These are phyloP conservation scores for Aspergillus hancockii DNA, from an alignment of 495 filamentous ascomycete species.

Conservation along the genomic window DNA sequence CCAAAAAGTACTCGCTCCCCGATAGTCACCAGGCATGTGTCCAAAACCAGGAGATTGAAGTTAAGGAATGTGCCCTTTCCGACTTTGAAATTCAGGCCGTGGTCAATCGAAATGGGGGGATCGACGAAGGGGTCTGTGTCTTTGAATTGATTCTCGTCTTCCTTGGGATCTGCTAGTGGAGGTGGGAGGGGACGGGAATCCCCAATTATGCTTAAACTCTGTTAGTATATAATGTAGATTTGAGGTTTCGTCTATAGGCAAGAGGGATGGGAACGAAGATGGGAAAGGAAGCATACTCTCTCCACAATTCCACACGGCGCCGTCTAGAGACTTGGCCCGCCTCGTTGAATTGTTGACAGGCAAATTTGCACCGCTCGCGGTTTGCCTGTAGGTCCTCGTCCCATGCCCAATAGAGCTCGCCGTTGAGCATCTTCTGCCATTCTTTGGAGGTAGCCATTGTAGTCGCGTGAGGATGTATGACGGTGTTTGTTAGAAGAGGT, in stretches of 20 bases:
- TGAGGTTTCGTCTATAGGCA: too few relatives aligned
- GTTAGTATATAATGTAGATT: background rate
- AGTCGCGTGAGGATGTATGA: too few relatives aligned
- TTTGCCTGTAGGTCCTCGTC: conserved; percentile 54
- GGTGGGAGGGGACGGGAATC: conserved; percentile 64
- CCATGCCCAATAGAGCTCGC: conserved; percentile 51
- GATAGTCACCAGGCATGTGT: conserved; percentile 73
- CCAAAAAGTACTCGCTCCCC: conserved; percentile 77
- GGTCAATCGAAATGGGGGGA: conserved; percentile 69
- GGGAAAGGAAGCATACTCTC: conserved; percentile 56
- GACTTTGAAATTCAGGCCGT: conserved; percentile 69
- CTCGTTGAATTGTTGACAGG: conserved; percentile 61
- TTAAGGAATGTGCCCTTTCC: conserved; percentile 71
- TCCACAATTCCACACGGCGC: conserved; percentile 63
- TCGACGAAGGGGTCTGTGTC: conserved; percentile 65
- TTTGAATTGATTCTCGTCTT: conserved; percentile 58
- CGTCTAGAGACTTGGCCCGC: conserved; percentile 54
- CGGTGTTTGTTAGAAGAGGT: too few relatives aligned
- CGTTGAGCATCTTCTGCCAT: conserved; percentile 39
- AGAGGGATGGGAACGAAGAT: too few relatives aligned
- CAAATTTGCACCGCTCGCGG: conserved; percentile 57
- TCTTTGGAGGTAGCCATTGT: conserved; percentile 36
- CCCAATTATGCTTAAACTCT: conserved; percentile 48
- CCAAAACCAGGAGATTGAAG: conserved; percentile 70
- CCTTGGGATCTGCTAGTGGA: conserved; percentile 45